phyloP scores from a whole-genome alignment of 2,329 filamentous ascomycete genomes.

The Paecilomyces variotii region DNA sequence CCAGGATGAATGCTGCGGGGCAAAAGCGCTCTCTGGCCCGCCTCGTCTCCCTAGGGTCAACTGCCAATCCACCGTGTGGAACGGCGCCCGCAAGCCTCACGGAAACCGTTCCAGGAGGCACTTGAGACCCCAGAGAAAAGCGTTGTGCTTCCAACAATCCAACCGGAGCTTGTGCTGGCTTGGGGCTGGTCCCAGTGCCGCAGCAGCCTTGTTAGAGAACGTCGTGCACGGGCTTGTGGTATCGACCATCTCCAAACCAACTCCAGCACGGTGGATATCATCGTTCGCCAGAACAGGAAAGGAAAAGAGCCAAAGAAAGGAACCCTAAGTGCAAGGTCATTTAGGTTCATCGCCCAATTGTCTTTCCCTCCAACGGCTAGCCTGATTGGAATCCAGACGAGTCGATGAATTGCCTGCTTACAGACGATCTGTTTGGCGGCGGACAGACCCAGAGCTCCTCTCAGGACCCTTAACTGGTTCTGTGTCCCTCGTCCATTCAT shows the following conservation, averaged over 20 bases:
- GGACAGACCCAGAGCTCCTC: neutral
- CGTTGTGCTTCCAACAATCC: neutral
- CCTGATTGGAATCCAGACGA: neutral
- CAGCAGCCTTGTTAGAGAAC: neutral
- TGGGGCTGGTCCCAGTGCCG: neutral
- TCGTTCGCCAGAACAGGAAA: neutral
- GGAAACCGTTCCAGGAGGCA: neutral
- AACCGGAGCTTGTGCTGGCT: neutral
- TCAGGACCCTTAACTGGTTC: neutral
- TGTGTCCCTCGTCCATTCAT: neutral
- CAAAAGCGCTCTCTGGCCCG: neutral
- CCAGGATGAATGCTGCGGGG: neutral
- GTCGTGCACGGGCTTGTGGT: neutral
- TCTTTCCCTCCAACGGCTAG: neutral
- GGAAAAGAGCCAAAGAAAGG: neutral
- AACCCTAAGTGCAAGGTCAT: neutral
- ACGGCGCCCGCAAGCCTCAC: neutral
- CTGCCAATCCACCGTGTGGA: neutral
- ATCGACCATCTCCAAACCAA: neutral
- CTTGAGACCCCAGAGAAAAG: neutral
- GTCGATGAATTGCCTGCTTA: neutral
- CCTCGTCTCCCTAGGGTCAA: neutral
- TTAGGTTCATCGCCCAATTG: neutral
- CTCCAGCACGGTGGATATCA: neutral
- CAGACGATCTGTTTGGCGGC: neutral